These are phyloP conservation scores for Hydrangea macrophylla DNA, from an alignment of 148 eudicot genomes.

Conservation along the genomic window DNA sequence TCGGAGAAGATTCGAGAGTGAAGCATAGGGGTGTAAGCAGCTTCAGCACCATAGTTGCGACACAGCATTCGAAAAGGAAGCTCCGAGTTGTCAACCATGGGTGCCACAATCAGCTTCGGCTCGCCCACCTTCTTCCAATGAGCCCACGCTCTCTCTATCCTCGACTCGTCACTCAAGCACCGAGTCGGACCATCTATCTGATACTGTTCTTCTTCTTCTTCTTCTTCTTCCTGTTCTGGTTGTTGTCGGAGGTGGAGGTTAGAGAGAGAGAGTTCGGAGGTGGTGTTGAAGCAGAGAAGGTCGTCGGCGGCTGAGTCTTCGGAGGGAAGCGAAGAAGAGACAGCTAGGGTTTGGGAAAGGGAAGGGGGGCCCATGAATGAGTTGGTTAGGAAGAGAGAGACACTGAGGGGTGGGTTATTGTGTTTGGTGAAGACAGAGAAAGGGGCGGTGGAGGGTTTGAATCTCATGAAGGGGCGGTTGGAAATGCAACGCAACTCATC, in stretches of 20 bases:
- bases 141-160: slow-evolving; percentile 75
- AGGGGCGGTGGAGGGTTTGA: slow-evolving; percentile 22
- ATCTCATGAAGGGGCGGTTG: slow-evolving; percentile 28
- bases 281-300: too few species aligned
- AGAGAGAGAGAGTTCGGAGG: too few species aligned
- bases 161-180: slow-evolving; percentile 57
- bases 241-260: too few species aligned
- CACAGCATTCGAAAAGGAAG: slow-evolving; percentile 92
- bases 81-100: slow-evolving; percentile 98
- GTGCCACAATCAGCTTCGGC: slow-evolving; percentile 81
- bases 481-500: slow-evolving; percentile 20
- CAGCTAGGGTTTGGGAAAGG: too few species aligned
- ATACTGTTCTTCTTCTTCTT: slow-evolving; percentile 18
- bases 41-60: slow-evolving; percentile 81
- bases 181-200: slow-evolving; percentile 26
- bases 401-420: not conserved
- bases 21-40: slow-evolving; percentile 94
- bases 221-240: too few species aligned
- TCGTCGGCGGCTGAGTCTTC: slow-evolving; percentile 47
- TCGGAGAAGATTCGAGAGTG: slow-evolving; percentile 79
- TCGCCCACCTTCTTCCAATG: slow-evolving; percentile 78
- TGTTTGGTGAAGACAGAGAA: not conserved
- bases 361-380: slow-evolving; percentile 20
- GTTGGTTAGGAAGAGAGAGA: slow-evolving; percentile 7
- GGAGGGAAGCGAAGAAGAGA: slow-evolving; percentile 8